Base-by-base conservation (phyloP, 306 rosid species). In the Mimosa bimucronata region DNA sequence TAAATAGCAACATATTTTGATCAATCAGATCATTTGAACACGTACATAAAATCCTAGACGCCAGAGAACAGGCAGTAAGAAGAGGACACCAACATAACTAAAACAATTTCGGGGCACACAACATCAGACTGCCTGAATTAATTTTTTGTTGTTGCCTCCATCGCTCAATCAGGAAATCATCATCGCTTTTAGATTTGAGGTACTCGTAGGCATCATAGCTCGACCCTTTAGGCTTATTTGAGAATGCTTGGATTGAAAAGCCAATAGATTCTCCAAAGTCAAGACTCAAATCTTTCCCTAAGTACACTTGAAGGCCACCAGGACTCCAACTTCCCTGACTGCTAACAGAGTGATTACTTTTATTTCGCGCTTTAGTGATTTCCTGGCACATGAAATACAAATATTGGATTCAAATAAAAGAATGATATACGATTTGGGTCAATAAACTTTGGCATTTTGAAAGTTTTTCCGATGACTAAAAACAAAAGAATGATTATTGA, bases 271-370 rank as follows among this genome's bases (percentile, higher is more conserved):
- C 83, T 74, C 73, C 88, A 50, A 81, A 66, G 77, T 84, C 85
- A 45, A 65, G 81, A 48, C 74, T 86, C 14, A 79, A 15, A 74
- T 85, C 87, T 80, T 86, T 91, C 78, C 85, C 80, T 9, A 87
- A 34, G 45, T 85, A 90, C 75, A 64, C 85, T 34, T 88, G 80
- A 84, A 88, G 81, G 40, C 77, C 76, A 66, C 82, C 86, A 2
- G 94, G 96, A 84, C 96, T 90, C 93, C 98, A 95, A 83, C 98
- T 95, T 76, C 98, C 98, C 2, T 78, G 89, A 78, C 98, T 92
- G 79, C 96, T 90, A 40, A 77, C 86, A 11, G 96, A 89, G 50
- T n/a, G 80, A 84, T 77, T 88, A 52, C 86, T 71, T 79, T 25
- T 88, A 74, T 87, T 87, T 46, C 81, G 86, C 0, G 67, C 41